These are phyloP conservation scores for Rasamsonia emersonii DNA, from an alignment of 2,329 filamentous ascomycete genomes.

Conservation along the genomic window DNA sequence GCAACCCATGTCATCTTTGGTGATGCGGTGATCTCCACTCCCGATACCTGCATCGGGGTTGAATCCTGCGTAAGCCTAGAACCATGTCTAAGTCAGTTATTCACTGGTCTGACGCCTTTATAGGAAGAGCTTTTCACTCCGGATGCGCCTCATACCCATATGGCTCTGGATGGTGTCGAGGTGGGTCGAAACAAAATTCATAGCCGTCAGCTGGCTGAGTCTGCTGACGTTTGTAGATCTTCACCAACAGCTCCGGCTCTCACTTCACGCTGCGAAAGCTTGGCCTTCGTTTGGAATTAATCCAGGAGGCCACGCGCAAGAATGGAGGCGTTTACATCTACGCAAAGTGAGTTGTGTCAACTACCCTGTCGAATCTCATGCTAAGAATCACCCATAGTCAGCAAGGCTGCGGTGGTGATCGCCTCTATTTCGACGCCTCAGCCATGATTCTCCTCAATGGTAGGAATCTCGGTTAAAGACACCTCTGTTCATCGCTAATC, in stretches of 20 bases:
- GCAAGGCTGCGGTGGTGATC: constrained; percentile 47
- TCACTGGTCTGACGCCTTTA: constrained; percentile 40
- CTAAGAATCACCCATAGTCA: constrained; percentile 45
- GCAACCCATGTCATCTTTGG: constrained; percentile 53
- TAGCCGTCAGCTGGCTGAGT: background rate
- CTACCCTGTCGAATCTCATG: background rate
- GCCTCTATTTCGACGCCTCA: constrained; percentile 52
- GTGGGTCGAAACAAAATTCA: constrained; percentile 54
- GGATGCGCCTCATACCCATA: constrained; percentile 43
- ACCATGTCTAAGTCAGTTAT: background rate
- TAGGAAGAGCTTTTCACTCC: constrained; percentile 59
- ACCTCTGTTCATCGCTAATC: constrained; percentile 45
- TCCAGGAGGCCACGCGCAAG: constrained; percentile 50
- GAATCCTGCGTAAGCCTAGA: constrained; percentile 10
- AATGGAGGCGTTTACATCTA: constrained; percentile 36
- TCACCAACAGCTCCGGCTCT: constrained; percentile 38
- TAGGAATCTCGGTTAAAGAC: too few species aligned
- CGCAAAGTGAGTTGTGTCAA: constrained; percentile 1
- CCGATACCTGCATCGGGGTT: constrained; percentile 50
- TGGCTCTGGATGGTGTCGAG: constrained; percentile 60
- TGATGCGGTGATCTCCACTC: constrained; percentile 53
- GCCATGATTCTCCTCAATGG: constrained; percentile 54
- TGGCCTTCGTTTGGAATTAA: constrained; percentile 52
- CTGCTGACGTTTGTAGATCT: constrained; percentile 1
- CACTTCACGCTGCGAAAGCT: constrained; percentile 63